Evolutionary conservation across 1,284 basidiomycete genomes (phyloP).

Genomic region (Prillingera fragicola): DNA sequence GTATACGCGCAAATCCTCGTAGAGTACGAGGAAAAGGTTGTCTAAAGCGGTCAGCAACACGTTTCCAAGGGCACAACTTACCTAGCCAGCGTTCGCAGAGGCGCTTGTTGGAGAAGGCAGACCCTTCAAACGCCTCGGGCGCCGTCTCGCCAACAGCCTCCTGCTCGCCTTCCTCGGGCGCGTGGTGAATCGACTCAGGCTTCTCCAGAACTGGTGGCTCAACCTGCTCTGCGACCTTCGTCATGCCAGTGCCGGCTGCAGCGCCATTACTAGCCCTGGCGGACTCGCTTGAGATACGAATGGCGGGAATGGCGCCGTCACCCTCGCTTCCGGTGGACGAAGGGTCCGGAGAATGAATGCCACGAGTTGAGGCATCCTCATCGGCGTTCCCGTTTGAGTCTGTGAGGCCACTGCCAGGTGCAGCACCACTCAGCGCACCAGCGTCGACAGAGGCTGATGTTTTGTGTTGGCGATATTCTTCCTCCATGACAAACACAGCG

Average conservation of each 20-base stretch:
- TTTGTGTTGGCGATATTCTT: constrained; percentile 76
- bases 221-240: constrained; percentile 4
- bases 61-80: constrained; percentile 7
- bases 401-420: too few relatives aligned
- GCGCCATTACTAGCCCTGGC: constrained; percentile 37
- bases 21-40: constrained; percentile 97
- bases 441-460: constrained; percentile 52
- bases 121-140: constrained; percentile 52
- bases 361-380: constrained; percentile 65
- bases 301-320: constrained; percentile 63
- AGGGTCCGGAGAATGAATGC: constrained; percentile 15
- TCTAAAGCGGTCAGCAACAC: too few relatives aligned
- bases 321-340: constrained; percentile 12
- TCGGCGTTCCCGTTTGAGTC: constrained; percentile 49
- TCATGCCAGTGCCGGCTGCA: constrained; percentile 13
- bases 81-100: constrained; percentile 94
- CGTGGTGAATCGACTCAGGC: constrained; percentile 44
- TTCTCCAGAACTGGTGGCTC: constrained; percentile 41
- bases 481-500: constrained; percentile 98
- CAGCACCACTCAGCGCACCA: too few relatives aligned
- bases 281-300: constrained; percentile 80
- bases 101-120: constrained; percentile 92
- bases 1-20: constrained; percentile 98
- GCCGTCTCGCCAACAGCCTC: constrained; percentile 8
- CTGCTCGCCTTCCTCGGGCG: constrained; percentile 47